phyloP scores from a whole-genome alignment of 345 rosid species.

The Citrus cavaleriei region DNA sequence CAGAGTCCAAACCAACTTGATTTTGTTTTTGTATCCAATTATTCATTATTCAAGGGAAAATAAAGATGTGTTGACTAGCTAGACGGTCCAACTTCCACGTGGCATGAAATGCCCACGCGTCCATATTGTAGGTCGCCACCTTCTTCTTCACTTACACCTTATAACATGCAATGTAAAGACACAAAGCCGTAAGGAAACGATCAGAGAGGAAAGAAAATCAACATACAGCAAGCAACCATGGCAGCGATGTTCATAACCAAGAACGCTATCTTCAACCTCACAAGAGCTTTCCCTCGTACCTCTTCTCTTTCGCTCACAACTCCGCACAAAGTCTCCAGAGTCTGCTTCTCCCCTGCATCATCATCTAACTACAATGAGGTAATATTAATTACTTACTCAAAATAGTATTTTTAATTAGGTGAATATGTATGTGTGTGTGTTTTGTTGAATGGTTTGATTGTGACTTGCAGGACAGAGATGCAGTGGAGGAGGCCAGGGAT shows the following conservation, averaged over 20 bases:
- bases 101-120: conserved; percentile 13
- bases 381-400: background rate
- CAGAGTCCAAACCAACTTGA: background rate
- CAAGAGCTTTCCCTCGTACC: conserved; percentile 9
- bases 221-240: background rate
- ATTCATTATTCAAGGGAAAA: background rate
- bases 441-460: background rate
- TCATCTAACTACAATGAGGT: background rate
- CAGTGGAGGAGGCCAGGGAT: conserved; percentile 4
- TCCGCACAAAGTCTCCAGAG: conserved; percentile 6
- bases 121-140: conserved; percentile 12
- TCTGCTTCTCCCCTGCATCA: conserved; percentile 13
- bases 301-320: conserved; percentile 4
- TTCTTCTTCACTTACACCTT: background rate
- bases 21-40: background rate
- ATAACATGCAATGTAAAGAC: background rate
- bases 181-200: too few species aligned
- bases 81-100: conserved; percentile 6
- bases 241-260: conserved; percentile 6
- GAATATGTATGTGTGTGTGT: too few species aligned
- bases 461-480: background rate
- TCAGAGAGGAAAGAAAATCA: background rate
- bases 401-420: too few species aligned
- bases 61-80: conserved; percentile 3
- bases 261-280: conserved; percentile 1